Evolutionary conservation across 768 basidiomycete genomes (phyloP).

Genomic region (Boletales sp.): DNA sequence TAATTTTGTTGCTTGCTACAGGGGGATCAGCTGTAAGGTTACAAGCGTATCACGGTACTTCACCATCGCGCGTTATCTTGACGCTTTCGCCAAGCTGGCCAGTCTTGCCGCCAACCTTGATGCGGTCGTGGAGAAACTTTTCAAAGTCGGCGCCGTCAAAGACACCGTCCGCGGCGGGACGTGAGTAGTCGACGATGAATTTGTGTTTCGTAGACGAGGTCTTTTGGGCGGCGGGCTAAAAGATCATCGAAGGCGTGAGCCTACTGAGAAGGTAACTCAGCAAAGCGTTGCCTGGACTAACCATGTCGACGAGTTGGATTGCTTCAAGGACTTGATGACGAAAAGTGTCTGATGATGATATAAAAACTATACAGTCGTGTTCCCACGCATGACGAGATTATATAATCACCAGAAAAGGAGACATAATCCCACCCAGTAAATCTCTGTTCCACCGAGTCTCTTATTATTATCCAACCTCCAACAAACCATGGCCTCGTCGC

Average conservation of each 20-base stretch:
- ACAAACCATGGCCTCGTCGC: conserved; percentile 22
- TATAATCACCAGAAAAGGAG: conserved; percentile 11
- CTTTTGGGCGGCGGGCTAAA: conserved; percentile 58
- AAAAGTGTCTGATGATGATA: conserved; percentile 12
- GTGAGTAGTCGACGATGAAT: conserved; percentile 84
- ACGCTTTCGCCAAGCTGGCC: conserved; percentile 90
- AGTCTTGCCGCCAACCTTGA: conserved; percentile 89
- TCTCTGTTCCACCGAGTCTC: conserved; percentile 10
- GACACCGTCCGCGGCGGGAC: conserved; percentile 64
- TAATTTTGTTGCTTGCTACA: conserved; percentile 76
- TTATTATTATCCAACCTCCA: background rate
- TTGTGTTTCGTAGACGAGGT: conserved; percentile 59
- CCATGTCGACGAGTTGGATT: conserved; percentile 49
- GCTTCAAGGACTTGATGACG: background rate
- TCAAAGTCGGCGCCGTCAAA: conserved; percentile 66
- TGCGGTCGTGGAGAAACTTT: conserved; percentile 92
- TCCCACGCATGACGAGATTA: conserved; percentile 16
- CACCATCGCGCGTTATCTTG: conserved; percentile 85
- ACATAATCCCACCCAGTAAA: conserved; percentile 12
- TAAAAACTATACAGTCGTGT: conserved; percentile 51
- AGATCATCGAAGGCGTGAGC: conserved; percentile 56
- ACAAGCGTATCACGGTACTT: conserved; percentile 13
- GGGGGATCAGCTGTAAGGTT: background rate
- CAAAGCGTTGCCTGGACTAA: conserved; percentile 78
- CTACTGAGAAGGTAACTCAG: conserved; percentile 93